Evolutionary conservation across 208 protist genomes (phyloP).

Genomic region (Crithidia sp.): DNA sequence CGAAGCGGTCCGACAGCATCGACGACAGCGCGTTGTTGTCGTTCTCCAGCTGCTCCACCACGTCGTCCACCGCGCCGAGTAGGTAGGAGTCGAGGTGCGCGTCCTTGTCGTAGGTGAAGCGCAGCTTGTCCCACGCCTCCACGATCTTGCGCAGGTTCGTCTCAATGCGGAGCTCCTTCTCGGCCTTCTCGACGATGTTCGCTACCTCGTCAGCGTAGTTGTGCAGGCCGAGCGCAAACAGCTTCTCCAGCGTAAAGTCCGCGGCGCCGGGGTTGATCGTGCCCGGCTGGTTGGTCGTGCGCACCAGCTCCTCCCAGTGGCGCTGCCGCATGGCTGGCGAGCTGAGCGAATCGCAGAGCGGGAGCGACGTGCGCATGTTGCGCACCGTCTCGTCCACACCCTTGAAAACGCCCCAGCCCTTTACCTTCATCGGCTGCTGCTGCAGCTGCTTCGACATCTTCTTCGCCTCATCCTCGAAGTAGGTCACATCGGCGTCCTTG

Average conservation of each 20-base stretch:
- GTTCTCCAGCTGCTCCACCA: constrained; percentile 96
- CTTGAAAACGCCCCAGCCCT: constrained; percentile 93
- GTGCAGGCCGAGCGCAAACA: constrained; percentile 96
- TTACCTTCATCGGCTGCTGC: constrained; percentile 94
- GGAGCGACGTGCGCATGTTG: constrained; percentile 95
- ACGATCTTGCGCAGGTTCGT: constrained; percentile 96
- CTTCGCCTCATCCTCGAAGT: constrained; percentile 95
- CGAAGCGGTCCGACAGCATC: constrained; percentile 96
- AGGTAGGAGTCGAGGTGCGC: constrained; percentile 89
- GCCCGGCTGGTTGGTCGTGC: constrained; percentile 90
- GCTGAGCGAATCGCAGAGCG: constrained; percentile 92
- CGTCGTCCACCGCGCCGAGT: constrained; percentile 93
- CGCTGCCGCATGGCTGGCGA: constrained; percentile 95
- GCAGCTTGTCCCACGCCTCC: constrained; percentile 93
- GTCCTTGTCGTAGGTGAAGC: constrained; percentile 92
- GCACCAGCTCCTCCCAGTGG: constrained; percentile 96
- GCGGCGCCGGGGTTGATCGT: constrained; percentile 89
- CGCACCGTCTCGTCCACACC: constrained; percentile 94
- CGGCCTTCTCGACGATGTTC: constrained; percentile 97
- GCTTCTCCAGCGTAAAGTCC: constrained; percentile 95
- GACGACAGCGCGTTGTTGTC: constrained; percentile 96
- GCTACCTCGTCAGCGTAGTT: constrained; percentile 97
- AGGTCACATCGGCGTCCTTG: constrained; percentile 91
- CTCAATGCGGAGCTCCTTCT: constrained; percentile 98
- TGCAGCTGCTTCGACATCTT: constrained; percentile 94